Base-by-base conservation (phyloP, 192 early-diverging fungal species). In the Coemansia sp. region DNA sequence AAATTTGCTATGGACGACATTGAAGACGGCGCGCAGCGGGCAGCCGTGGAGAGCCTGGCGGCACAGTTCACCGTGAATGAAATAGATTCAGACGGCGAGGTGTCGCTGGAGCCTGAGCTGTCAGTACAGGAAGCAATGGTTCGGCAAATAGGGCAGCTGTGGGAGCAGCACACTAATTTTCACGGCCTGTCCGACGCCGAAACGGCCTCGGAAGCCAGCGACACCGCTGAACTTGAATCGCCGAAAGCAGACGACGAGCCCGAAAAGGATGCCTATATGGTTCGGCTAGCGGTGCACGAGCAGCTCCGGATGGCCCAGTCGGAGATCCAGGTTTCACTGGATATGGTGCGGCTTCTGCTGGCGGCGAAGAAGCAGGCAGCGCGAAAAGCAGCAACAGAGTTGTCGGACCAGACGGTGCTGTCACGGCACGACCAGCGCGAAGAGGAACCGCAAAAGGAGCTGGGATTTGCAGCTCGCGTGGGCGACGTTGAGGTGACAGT, bases 271-370 rank as follows among this genome's bases (percentile, higher is more conserved):
- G 72, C 72, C 3, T 69, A 60, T 9, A 58, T 40, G 5, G 72
- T 75, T 9, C 60, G 66, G 8, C 50, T 61, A 25, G 22, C 53
- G 3, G 66, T 75, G 10, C 65, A 75, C 40, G 65, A 68, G 50
- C 41, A 55, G 20, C 39, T 75, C 61, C 41, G 49, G 3, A 21
- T 67, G 45, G 72, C 72, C 6, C 72, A 75, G 38, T 69, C 66
- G 10, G 72, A 75, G 53, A 64, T 75, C 32, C 60, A 67, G 23
- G 72, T 75, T 0, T 59, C 72, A 8, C 38, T 75, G 49, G 72
- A 75, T 8, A 47, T 75, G 45, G 72, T 75, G 41, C 65, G 64
- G 11, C 58, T 75, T 26, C 29, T 75, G 29, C 44, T 75, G 44
- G 66, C 72, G 2, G 66, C 61, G 38, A 63, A 69, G 27, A 64